Conservation (phyloP, 2,329 filamentous ascomycete genomes). For the Claviceps fusiformis region DNA sequence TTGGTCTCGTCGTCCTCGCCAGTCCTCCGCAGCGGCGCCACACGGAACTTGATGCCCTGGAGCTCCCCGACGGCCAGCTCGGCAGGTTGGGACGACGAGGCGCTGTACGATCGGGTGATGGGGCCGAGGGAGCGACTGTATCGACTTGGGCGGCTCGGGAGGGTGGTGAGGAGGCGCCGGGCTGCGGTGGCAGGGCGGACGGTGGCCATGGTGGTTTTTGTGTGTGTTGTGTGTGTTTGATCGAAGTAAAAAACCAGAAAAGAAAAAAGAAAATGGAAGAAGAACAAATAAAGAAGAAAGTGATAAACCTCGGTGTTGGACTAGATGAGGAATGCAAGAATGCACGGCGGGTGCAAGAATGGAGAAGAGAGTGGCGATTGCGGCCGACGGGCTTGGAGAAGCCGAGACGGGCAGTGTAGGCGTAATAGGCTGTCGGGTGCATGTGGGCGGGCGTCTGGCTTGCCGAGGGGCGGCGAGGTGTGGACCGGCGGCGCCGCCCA, state of each 20-base stretch:
- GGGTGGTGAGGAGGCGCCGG: background rate
- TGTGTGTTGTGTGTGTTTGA: no score
- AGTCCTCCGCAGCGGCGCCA: constrained; percentile 74
- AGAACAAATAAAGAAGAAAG: background rate
- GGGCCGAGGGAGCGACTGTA: constrained; percentile 2
- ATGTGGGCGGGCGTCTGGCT: background rate
- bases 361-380: background rate
- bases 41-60: constrained; percentile 70
- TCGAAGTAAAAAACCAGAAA: background rate
- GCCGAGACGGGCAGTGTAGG: background rate
- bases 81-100: background rate
- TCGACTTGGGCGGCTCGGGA: background rate
- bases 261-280: background rate
- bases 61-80: constrained; percentile 79
- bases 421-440: background rate
- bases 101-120: background rate
- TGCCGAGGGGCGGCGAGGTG: background rate
- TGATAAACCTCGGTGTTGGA: no score
- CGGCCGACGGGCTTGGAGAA: background rate
- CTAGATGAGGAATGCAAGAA: background rate
- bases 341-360: no score
- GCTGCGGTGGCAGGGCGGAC: constrained; percentile 9
- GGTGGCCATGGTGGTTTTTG: constrained; percentile 5
- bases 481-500: no score
- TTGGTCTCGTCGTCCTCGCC: constrained; percentile 79